These are phyloP conservation scores for Iberis pinnata DNA, from an alignment of 345 rosid genomes.

Conservation along the genomic window DNA sequence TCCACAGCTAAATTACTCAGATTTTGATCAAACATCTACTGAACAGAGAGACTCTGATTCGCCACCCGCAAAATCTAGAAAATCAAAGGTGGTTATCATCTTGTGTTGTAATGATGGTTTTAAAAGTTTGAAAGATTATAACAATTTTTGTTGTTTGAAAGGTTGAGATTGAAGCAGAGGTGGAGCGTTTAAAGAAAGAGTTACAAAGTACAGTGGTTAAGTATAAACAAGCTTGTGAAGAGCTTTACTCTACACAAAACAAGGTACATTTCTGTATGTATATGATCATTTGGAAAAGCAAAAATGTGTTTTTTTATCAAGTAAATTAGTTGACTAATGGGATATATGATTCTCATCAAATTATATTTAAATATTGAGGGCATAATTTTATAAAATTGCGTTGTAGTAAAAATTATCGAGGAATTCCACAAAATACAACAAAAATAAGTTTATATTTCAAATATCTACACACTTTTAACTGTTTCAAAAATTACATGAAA, in stretches of 20 bases:
- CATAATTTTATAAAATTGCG: no score
- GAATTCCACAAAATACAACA: no score
- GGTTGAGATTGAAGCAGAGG: slow-evolving; percentile 51
- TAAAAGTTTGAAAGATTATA: neutral
- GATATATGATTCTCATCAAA: no score
- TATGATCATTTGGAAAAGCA: no score
- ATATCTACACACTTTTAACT: no score
- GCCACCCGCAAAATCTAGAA: no score
- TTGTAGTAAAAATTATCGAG: no score
- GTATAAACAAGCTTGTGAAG: slow-evolving; percentile 64
- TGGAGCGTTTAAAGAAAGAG: slow-evolving; percentile 56
- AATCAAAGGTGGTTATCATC: neutral
- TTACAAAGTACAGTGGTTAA: slow-evolving; percentile 46
- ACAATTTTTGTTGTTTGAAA: slow-evolving; percentile 14
- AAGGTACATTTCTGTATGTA: slow-evolving; percentile 39
- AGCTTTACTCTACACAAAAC: slow-evolving; percentile 54
- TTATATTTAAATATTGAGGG: no score
- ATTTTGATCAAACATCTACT: slow-evolving; percentile 13
- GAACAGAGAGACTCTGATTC: neutral
- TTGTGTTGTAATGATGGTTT: neutral
- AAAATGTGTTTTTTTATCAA: no score
- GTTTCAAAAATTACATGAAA: no score
- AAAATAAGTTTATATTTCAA: no score
- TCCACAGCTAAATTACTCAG: slow-evolving; percentile 14
- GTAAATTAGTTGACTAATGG: no score